Conservation (phyloP, 192 early-diverging fungal species). For the Coemansia sp. region DNA sequence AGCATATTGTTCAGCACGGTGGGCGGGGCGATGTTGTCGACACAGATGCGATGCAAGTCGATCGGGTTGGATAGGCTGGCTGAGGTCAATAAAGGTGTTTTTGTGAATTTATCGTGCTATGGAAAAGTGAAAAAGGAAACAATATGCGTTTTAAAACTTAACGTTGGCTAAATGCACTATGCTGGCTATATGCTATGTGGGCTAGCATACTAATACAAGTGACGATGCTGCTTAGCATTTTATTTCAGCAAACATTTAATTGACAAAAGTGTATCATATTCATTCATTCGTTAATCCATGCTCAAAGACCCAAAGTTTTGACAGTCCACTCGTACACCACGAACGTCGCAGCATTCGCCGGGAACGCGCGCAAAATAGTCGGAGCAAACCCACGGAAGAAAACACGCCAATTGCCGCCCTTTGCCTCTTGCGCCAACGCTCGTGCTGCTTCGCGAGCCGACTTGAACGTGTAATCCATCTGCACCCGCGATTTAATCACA, state of each 20-base stretch:
- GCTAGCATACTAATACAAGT: no score
- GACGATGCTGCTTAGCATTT: no score
- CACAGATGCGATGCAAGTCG: conserved; percentile 17
- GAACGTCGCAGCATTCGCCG: conserved; percentile 82
- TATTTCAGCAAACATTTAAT: no score
- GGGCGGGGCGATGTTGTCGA: conserved; percentile 16
- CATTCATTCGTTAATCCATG: no score
- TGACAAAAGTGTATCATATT: no score
- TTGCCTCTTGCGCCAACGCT: conserved; percentile 57
- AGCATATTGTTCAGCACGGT: conserved; percentile 62
- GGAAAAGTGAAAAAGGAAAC: no score
- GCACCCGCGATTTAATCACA: conserved; percentile 69
- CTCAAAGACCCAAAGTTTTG: conserved; percentile 23
- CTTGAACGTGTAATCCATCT: conserved; percentile 58
- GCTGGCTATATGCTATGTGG: no score
- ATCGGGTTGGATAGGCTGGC: background rate
- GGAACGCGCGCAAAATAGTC: conserved; percentile 58
- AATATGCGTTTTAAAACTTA: no score
- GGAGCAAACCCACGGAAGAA: conserved; percentile 55
- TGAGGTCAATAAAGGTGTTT: no score
- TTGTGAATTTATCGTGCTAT: no score
- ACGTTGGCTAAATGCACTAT: no score
- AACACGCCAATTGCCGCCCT: conserved; percentile 40
- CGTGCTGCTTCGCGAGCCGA: conserved; percentile 54
- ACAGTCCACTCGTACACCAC: conserved; percentile 69